phyloP scores from a whole-genome alignment of 2,329 filamentous ascomycete genomes.

The Monilinia fructicola region DNA sequence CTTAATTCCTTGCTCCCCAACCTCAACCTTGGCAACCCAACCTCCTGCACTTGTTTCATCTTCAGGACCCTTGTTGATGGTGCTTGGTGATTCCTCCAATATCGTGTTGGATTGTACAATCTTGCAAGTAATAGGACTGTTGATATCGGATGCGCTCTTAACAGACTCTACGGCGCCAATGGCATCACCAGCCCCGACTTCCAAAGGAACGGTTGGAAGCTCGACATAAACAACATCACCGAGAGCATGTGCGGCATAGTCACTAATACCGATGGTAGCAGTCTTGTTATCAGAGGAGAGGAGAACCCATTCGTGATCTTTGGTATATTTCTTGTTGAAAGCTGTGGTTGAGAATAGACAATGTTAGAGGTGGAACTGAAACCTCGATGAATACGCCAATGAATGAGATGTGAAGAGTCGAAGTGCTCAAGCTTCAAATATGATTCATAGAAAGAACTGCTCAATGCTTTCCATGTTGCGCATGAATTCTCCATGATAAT shows the following conservation, averaged over 20 bases:
- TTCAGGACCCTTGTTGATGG: slow-evolving; percentile 89
- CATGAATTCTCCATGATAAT: neutral
- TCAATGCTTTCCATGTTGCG: neutral
- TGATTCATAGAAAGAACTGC: neutral
- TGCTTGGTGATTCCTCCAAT: slow-evolving; percentile 81
- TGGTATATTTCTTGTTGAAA: slow-evolving; percentile 75
- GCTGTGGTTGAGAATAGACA: neutral
- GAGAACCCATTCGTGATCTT: slow-evolving; percentile 98
- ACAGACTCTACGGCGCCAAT: slow-evolving; percentile 97
- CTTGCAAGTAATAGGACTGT: slow-evolving; percentile 78
- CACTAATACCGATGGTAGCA: slow-evolving; percentile 80
- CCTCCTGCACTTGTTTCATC: slow-evolving; percentile 69
- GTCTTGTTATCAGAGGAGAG: slow-evolving; percentile 78
- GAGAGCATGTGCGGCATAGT: slow-evolving; percentile 87
- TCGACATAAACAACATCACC: slow-evolving; percentile 98
- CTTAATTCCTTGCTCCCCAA: slow-evolving; percentile 62
- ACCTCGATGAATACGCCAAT: neutral
- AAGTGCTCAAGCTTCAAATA: neutral
- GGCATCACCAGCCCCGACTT: slow-evolving; percentile 73
- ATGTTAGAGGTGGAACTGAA: slow-evolving; percentile 5
- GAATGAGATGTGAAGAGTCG: neutral
- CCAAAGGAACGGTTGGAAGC: slow-evolving; percentile 70
- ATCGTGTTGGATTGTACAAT: slow-evolving; percentile 71
- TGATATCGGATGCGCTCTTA: slow-evolving; percentile 97
- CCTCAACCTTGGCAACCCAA: slow-evolving; percentile 88